Evolutionary conservation across 768 basidiomycete genomes (phyloP).

Genomic region (Symmetrospora coprosmae): DNA sequence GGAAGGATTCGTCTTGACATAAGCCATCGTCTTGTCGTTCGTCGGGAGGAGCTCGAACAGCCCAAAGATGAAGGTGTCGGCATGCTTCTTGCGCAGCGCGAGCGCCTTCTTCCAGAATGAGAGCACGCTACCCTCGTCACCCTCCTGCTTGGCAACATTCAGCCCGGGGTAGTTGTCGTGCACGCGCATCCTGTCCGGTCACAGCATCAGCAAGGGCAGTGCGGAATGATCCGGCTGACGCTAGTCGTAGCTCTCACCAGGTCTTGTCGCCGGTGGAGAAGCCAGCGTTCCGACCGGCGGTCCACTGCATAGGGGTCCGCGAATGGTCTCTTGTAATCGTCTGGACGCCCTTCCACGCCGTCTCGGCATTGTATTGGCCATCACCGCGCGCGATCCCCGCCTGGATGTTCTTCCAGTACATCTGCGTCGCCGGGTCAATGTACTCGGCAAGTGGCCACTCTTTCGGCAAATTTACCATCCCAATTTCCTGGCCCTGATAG

Average conservation of each 20-base stretch:
- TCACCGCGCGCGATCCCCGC: background rate
- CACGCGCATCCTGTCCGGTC: conserved; percentile 22
- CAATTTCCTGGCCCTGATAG: conserved; percentile 57
- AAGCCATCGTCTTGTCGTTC: conserved; percentile 48
- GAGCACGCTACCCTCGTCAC: conserved; percentile 46
- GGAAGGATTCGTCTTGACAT: conserved; percentile 40
- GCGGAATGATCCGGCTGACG: background rate
- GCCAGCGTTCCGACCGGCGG: conserved; percentile 44
- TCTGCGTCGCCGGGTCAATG: conserved; percentile 5
- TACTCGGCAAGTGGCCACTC: conserved; percentile 55
- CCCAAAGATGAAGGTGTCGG: conserved; percentile 52
- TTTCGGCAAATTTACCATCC: conserved; percentile 42
- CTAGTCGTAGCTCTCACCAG: background rate
- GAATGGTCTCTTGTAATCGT: conserved; percentile 48
- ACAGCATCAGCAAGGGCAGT: background rate
- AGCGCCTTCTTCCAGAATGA: conserved; percentile 52
- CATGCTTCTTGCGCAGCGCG: conserved; percentile 44
- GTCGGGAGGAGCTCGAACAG: conserved; percentile 44
- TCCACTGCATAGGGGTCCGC: conserved; percentile 46
- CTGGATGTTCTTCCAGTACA: conserved; percentile 2
- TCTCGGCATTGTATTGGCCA: conserved; percentile 9
- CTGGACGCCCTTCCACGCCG: conserved; percentile 22
- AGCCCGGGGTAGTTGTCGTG: conserved; percentile 23
- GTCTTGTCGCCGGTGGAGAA: conserved; percentile 44
- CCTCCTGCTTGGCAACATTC: conserved; percentile 41